A percentile compares a stretch with the other conserved stretches of the same genome.
phyloP scores from a whole-genome alignment of 2,329 filamentous ascomycete genomes.

The Alternaria sp. region DNA sequence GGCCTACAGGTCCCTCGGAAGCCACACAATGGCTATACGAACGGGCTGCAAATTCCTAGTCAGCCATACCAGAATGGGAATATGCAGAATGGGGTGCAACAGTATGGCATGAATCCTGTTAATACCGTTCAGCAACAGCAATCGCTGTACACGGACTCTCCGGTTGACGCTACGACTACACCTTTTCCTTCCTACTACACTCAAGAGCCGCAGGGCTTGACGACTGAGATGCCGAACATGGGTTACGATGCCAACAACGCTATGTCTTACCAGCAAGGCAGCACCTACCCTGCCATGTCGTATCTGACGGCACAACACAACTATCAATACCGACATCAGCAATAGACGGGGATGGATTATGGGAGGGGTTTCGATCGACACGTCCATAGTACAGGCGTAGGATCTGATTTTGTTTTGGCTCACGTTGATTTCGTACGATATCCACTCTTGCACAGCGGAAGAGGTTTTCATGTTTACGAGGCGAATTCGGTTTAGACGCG shows the following conservation, averaged over 20 bases:
- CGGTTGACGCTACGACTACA: conserved; percentile 41
- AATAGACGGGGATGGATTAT: conserved; percentile 16
- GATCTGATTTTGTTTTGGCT: not conserved
- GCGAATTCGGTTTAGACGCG: conserved; percentile 2
- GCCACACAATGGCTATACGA: conserved; percentile 34
- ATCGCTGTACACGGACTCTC: conserved; percentile 45
- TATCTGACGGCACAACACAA: conserved; percentile 41
- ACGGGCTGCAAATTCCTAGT: conserved; percentile 37
- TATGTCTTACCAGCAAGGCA: conserved; percentile 39
- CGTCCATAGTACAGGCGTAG: not conserved
- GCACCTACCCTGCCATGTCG: conserved; percentile 41
- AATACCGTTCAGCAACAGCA: conserved; percentile 39
- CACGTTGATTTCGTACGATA: conserved; percentile 9
- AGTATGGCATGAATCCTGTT: conserved; percentile 38
- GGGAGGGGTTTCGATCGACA: not conserved
- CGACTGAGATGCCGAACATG: conserved; percentile 29
- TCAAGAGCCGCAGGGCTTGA: conserved; percentile 37
- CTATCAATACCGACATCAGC: conserved; percentile 37
- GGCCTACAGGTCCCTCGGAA: conserved; percentile 41
- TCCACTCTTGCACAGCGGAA: conserved; percentile 9
- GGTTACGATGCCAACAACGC: conserved; percentile 33
- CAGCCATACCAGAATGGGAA: conserved; percentile 36
- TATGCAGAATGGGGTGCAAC: conserved; percentile 29
- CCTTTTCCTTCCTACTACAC: conserved; percentile 41
- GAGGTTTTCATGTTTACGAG: not conserved